Evolutionary conservation across 2,329 filamentous ascomycete genomes (phyloP).

Genomic region (Colletotrichum sp.): DNA sequence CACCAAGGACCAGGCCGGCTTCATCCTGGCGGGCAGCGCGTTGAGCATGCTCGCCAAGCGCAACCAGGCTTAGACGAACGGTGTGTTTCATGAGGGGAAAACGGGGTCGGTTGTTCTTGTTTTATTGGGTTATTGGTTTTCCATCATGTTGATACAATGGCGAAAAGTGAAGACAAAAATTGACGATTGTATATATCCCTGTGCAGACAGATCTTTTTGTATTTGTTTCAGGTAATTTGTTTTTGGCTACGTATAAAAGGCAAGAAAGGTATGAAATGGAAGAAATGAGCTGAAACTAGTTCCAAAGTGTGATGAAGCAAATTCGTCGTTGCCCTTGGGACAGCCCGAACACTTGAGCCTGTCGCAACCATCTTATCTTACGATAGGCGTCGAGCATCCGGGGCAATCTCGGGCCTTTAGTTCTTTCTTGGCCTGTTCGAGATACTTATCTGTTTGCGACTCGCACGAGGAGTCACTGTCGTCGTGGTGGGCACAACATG

Average conservation of each 20-base stretch:
- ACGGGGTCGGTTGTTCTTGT: not conserved
- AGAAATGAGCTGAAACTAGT: not conserved
- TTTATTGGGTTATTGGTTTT: not conserved
- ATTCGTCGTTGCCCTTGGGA: too few species aligned
- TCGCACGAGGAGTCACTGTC: too few species aligned
- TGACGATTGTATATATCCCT: conserved; percentile 2
- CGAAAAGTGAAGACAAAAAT: conserved; percentile 3
- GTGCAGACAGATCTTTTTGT: not conserved
- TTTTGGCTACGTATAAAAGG: not conserved
- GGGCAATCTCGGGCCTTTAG: too few species aligned
- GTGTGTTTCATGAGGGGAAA: not conserved
- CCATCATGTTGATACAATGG: not conserved
- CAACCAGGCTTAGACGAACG: conserved; percentile 6
- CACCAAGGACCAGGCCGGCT: conserved; percentile 87
- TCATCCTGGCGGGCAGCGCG: conserved; percentile 92
- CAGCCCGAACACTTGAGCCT: too few species aligned
- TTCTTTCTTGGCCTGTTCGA: too few species aligned
- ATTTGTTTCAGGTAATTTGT: not conserved
- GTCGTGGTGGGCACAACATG: too few species aligned
- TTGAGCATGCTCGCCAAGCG: conserved; percentile 83
- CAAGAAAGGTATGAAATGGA: not conserved
- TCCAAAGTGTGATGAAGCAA: too few species aligned
- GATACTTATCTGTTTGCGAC: too few species aligned
- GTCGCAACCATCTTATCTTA: too few species aligned
- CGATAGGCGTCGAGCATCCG: too few species aligned